phyloP scores from a whole-genome alignment of 2,329 filamentous ascomycete species.

The Colletotrichum phormii region DNA sequence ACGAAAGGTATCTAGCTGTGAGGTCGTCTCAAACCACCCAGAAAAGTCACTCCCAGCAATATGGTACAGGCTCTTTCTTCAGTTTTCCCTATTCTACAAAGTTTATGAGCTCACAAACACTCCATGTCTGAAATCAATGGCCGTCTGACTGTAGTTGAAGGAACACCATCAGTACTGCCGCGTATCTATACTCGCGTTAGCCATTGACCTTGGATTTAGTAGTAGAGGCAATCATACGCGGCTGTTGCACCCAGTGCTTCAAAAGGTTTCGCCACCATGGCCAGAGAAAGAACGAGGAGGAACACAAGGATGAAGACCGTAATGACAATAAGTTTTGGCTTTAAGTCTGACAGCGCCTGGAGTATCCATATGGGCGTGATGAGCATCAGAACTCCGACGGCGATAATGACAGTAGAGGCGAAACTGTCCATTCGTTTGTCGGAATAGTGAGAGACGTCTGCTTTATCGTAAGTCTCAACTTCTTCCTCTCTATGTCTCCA shows the following conservation, averaged over 20 bases:
- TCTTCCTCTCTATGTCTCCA: no score
- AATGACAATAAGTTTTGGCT: background rate
- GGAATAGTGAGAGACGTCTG: background rate
- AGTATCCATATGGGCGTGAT: background rate
- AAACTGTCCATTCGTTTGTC: background rate
- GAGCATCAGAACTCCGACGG: background rate
- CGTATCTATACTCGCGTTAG: background rate
- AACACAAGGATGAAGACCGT: background rate
- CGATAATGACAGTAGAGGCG: fast-evolving
- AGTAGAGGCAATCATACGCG: fast-evolving
- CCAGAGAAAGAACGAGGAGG: background rate
- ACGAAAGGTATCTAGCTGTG: no score
- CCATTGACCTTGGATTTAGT: fast-evolving
- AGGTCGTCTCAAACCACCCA: no score
- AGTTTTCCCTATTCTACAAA: fast-evolving
- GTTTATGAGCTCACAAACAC: background rate
- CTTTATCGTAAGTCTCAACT: no score
- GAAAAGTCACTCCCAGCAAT: no score
- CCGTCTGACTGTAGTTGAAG: background rate
- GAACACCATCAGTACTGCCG: background rate
- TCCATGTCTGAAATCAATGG: background rate
- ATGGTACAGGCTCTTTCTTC: background rate
- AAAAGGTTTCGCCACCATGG: background rate
- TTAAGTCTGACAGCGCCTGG: background rate
- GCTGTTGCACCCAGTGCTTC: background rate